A percentile compares a stretch with the other conserved stretches of the same genome.
phyloP scores from a whole-genome alignment of 441 rosid genomes.

The Populus trichocarpa region DNA sequence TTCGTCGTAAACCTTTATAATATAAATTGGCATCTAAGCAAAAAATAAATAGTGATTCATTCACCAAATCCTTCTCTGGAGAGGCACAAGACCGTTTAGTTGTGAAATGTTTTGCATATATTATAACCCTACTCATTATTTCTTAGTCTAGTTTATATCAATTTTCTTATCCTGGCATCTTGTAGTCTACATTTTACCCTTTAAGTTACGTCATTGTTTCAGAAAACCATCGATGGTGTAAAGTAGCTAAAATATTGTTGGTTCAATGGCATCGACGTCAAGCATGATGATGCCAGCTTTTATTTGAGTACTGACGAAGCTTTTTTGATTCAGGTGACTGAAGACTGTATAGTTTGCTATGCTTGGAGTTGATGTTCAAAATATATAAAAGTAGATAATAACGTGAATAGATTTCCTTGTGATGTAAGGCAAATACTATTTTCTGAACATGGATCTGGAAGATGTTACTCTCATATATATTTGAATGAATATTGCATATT shows the following conservation, averaged over 20 bases:
- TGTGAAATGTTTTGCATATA: neutral
- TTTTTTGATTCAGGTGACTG: slow-evolving; percentile 20
- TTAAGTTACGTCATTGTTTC: neutral
- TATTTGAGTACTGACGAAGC: neutral
- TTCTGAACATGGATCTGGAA: neutral
- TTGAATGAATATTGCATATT: neutral
- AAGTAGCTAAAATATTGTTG: neutral
- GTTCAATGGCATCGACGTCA: neutral
- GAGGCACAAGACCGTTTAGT: neutral
- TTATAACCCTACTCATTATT: neutral
- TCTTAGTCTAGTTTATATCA: neutral
- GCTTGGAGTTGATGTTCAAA: slow-evolving; percentile 8
- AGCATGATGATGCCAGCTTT: neutral
- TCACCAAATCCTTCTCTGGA: neutral
- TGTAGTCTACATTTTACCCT: neutral
- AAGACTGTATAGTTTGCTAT: neutral
- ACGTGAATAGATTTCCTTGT: neutral
- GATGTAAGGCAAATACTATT: neutral
- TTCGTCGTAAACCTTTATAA: neutral
- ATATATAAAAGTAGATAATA: neutral
- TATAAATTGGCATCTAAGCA: neutral
- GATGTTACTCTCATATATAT: neutral
- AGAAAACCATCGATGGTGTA: neutral
- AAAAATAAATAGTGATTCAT: no score
- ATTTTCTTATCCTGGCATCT: neutral